These are phyloP conservation scores for Venustampulla echinocandica DNA, from an alignment of 495 filamentous ascomycete genomes.

Conservation along the genomic window DNA sequence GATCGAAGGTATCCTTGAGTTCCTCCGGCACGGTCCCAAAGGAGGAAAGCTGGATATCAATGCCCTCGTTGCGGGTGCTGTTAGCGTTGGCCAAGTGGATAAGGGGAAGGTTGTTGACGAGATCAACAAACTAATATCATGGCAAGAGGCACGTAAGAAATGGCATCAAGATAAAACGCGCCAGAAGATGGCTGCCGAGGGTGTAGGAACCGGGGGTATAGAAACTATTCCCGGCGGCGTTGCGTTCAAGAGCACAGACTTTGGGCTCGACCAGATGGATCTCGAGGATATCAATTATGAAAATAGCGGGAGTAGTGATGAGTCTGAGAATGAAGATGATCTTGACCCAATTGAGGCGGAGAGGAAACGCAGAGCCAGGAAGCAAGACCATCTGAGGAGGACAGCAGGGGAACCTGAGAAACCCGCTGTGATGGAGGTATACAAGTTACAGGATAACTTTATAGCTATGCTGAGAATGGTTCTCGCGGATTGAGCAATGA, in stretches of 20 bases:
- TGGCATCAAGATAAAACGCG: slow-evolving; percentile 97
- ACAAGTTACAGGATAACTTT: slow-evolving; percentile 71
- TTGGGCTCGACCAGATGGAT: slow-evolving; percentile 83
- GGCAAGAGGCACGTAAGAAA: slow-evolving; percentile 89
- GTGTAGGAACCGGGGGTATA: slow-evolving; percentile 30
- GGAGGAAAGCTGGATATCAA: slow-evolving; percentile 87
- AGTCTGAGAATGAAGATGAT: slow-evolving; percentile 67
- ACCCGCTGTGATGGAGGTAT: slow-evolving; percentile 67
- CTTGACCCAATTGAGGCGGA: slow-evolving; percentile 82
- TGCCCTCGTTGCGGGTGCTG: slow-evolving; percentile 72
- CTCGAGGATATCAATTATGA: slow-evolving; percentile 75
- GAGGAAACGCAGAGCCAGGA: slow-evolving; percentile 61
- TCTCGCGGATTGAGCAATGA: slow-evolving; percentile 41
- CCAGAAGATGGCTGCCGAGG: slow-evolving; percentile 95
- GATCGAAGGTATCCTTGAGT: slow-evolving; percentile 94
- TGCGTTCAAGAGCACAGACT: slow-evolving; percentile 67
- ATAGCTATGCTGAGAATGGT: slow-evolving; percentile 77
- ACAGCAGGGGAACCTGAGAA: slow-evolving; percentile 86
- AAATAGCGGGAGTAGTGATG: slow-evolving; percentile 51
- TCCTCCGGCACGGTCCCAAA: slow-evolving; percentile 74
- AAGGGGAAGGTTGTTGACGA: slow-evolving; percentile 64
- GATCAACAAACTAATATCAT: slow-evolving; percentile 76
- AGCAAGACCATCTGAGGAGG: slow-evolving; percentile 68
- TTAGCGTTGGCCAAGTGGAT: slow-evolving; percentile 57
- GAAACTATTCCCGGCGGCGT: slow-evolving; percentile 37